Evolutionary conservation across 225 moss, liverwort and hornwort genomes (phyloP).

Genomic region (Antitrichia curtipendula): DNA sequence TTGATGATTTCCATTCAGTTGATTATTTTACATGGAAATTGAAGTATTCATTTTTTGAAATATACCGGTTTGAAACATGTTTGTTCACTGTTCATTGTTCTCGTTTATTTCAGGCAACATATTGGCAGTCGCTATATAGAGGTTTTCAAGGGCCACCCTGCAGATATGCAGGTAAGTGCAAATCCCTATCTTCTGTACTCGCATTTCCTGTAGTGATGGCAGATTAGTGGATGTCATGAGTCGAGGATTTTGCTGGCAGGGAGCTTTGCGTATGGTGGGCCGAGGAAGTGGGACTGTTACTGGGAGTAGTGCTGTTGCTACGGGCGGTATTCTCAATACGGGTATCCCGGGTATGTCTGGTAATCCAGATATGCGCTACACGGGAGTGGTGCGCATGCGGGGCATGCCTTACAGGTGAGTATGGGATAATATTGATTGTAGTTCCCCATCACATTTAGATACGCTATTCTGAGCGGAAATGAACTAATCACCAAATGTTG

Average conservation of each 20-base stretch:
- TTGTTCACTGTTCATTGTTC: background rate
- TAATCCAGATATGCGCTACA: constrained; percentile 99
- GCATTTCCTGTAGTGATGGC: background rate
- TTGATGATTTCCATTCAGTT: background rate
- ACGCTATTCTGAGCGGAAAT: background rate
- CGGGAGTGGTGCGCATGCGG: constrained; percentile 98
- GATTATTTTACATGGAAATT: background rate
- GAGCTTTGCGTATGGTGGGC: constrained; percentile 99
- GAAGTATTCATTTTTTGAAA: background rate
- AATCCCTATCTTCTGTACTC: background rate
- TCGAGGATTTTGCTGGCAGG: constrained; percentile 37
- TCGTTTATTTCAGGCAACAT: constrained; percentile 61
- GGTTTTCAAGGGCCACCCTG: constrained; percentile 98
- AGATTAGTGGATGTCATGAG: constrained; percentile 22
- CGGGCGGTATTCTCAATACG: constrained; percentile 77
- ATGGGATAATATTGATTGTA: background rate
- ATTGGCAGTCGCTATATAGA: constrained; percentile 99
- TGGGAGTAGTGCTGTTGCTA: constrained; percentile 36
- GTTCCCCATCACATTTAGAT: background rate
- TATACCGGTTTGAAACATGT: background rate
- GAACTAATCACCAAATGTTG: background rate
- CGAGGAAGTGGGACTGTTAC: constrained; percentile 85
- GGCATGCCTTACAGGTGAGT: constrained; percentile 98
- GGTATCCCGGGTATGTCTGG: constrained; percentile 99
- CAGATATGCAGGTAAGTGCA: constrained; percentile 90